Percentiles rank a stretch among this genome's conserved stretches.
Conservation (phyloP, 495 filamentous ascomycete genomes). For the Melanomma pulvis-pyrius region DNA sequence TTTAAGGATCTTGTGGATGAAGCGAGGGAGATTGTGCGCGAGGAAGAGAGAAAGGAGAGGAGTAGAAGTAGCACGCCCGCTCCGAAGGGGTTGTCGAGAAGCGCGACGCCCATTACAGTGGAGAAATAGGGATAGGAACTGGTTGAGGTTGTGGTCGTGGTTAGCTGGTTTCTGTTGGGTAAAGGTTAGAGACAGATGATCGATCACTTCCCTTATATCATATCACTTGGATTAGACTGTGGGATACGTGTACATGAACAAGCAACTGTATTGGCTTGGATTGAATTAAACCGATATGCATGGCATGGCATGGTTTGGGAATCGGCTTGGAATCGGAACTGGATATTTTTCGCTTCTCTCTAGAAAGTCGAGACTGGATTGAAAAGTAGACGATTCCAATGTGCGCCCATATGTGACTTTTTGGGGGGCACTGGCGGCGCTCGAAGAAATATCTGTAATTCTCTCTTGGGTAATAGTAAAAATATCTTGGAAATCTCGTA, state of each 20-base stretch:
- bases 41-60: conserved; percentile 18
- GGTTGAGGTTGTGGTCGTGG: not conserved
- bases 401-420: too few species aligned
- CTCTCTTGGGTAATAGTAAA: too few species aligned
- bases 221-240: conserved; percentile 4
- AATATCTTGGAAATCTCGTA: too few species aligned
- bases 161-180: too few species aligned
- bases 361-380: too few species aligned
- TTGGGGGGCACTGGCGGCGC: too few species aligned
- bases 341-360: too few species aligned
- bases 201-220: not conserved
- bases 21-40: conserved; percentile 25
- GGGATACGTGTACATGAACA: conserved; percentile 6
- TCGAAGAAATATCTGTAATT: too few species aligned
- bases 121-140: conserved; percentile 15
- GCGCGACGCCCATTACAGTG: conserved; percentile 11
- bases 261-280: not conserved
- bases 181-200: not conserved
- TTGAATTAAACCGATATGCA: not conserved
- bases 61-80: not conserved
- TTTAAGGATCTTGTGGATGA: conserved; percentile 28
- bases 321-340: not conserved
- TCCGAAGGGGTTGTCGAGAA: conserved; percentile 10
- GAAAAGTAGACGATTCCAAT: too few species aligned
- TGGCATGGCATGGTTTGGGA: too few species aligned